Percentiles rank a stretch among this genome's conserved stretches.
These are phyloP conservation scores for Skeletonema potamos DNA, from an alignment of 108 stramenopile species.

Conservation along the genomic window DNA sequence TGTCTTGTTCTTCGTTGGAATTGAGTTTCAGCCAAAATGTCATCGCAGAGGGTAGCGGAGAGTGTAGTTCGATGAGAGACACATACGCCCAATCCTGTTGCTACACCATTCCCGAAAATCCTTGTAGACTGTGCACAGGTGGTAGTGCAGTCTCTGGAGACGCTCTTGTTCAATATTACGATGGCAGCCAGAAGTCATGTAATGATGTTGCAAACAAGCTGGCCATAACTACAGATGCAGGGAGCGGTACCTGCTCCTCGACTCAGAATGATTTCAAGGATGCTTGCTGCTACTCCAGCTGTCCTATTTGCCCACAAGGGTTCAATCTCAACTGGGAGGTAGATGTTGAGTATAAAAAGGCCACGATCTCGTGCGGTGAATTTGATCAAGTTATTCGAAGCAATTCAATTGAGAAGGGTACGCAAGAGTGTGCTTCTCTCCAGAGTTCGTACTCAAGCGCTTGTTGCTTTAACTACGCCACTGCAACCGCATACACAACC, in stretches of 20 bases:
- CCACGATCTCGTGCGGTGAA: conserved; percentile 38
- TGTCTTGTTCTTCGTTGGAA: conserved; percentile 35
- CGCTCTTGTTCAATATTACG: conserved; percentile 31
- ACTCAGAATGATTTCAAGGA: conserved; percentile 19
- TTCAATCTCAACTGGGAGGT: conserved; percentile 47
- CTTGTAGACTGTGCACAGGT: conserved; percentile 34
- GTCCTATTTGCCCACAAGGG: conserved; percentile 41
- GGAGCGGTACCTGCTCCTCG: conserved; percentile 27
- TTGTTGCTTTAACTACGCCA: conserved; percentile 50
- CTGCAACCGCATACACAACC: conserved; percentile 14
- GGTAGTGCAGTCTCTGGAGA: conserved; percentile 24
- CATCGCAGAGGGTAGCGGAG: conserved; percentile 28
- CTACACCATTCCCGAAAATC: conserved; percentile 39
- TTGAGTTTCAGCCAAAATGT: conserved; percentile 30
- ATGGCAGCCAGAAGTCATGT: conserved; percentile 25
- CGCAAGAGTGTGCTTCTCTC: conserved; percentile 32
- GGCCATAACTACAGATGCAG: conserved; percentile 38
- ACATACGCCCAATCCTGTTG: conserved; percentile 34
- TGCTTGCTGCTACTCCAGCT: conserved; percentile 34
- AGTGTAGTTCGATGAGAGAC: conserved; percentile 18
- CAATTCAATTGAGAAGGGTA: conserved; percentile 24
- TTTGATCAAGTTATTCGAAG: conserved; percentile 35
- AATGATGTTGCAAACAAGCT: conserved; percentile 38
- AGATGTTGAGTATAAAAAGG: conserved; percentile 42
- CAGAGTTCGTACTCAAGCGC: conserved; percentile 42